Base-by-base conservation (phyloP, 768 basidiomycete species). In the Hypholoma sublateritium region DNA sequence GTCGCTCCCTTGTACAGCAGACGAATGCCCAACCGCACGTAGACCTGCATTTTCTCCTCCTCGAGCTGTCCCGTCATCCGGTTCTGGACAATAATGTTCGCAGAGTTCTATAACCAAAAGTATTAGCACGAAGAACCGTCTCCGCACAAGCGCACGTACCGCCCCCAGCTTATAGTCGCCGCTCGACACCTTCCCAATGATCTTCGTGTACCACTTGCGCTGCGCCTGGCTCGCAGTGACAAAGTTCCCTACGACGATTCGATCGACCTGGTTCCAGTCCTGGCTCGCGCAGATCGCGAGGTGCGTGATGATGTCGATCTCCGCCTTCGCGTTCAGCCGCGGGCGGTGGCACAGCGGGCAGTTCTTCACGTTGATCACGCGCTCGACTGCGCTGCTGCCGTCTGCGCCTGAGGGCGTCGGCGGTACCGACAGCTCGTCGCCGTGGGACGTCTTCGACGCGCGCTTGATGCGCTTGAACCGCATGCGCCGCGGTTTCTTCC, bases 71-170 rank as follows among this genome's bases (percentile, higher is more conserved):
- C 96, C 0, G 93, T 95, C 70, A 85, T 72, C 13, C 96, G 81
- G 68, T 98, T 95, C 74, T 98, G 96, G 1, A 99, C 95, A 57
- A 98, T 93, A 62, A 99, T 97, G 68, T 99, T 99, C 22, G 95
- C 96, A 51, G 93, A 95, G 66, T 99, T 97, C 90, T 93, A 52
- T 1, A 16, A 5, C 21, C 19, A 22, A 37, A 24, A 9, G 6
- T 11, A 32, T 53, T 28, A 49, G 14, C 32, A 17, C 9, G 13
- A 13, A 34, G n/a, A 22, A 0, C 13, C 41, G 22, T 22, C 32
- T 1, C 36, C 50, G 55, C 52, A 55, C 37, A 48, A 51, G 51
- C 54, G 22, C 22, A 65, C 60, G 24, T 14, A 84, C 92, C 62
- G 96, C 96, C 0, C 96, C 96, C 24, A 98, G 81, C 63, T 81